A percentile compares a stretch with the other conserved stretches of the same genome.
Conservation (phyloP, 148 eudicot species). For the Heliosperma pusillum region DNA sequence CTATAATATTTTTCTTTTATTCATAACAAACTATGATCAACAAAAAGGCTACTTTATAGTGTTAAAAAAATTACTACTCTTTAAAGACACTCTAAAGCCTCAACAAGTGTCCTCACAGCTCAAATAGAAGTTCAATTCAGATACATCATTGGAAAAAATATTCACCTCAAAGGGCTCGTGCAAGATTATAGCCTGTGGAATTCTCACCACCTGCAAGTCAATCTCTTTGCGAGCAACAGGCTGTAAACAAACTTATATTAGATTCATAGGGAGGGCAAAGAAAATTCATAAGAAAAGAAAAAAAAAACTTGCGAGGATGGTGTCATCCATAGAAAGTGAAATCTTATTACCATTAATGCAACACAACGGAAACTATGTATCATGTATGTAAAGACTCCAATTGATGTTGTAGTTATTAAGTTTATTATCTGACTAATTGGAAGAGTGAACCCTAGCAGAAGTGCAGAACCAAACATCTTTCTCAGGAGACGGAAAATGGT, state of each 20-base stretch:
- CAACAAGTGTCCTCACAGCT: neutral
- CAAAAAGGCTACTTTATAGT: neutral
- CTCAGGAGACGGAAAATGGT: neutral
- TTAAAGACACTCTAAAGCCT: neutral
- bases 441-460: neutral
- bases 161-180: slow-evolving; percentile 77
- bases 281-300: neutral
- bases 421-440: neutral
- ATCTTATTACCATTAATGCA: neutral
- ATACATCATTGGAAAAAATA: neutral
- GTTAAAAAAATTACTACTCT: neutral
- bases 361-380: neutral
- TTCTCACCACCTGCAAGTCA: slow-evolving; percentile 66
- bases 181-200: slow-evolving; percentile 58
- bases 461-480: neutral
- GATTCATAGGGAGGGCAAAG: neutral
- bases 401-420: neutral
- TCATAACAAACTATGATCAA: neutral
- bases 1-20: neutral
- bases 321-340: neutral
- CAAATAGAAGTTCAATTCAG: neutral
- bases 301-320: neutral
- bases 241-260: slow-evolving; percentile 43
- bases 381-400: neutral
- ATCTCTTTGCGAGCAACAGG: slow-evolving; percentile 80